Evolutionary conservation across 306 rosid species (phyloP), one percentile per base, ranked within the genome.

Genomic region (Acacia confusa): DNA sequence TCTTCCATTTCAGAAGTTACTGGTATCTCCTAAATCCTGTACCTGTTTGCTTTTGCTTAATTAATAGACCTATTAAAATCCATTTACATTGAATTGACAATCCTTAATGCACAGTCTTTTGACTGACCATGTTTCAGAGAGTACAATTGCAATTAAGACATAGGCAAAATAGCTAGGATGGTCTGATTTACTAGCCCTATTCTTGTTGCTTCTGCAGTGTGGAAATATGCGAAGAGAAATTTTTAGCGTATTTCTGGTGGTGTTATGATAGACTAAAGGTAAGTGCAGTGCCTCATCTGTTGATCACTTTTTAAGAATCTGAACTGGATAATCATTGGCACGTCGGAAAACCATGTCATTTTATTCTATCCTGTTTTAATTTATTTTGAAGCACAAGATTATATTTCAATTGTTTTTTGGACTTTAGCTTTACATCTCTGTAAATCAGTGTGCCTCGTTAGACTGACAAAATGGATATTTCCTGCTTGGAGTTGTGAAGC

Each of bases 211-310:
- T 78, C 75, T 85, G 85, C 95, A 95, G 98, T 41, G 83, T 80
- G 85, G 90, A 93, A 82, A 90, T 95, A 81, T 52, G 86, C 44
- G 91, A 92, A 85, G 93, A 90, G 81, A 93, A 95, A 77, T 93
- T 91, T 81, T 85, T 95, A 83, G 91, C 92, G 45, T 90, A 93
- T 89, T 95, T 95, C 90, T 95, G 98, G 99, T 95, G 98, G 93
- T 93, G 97, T 84, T 95, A 86, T 76, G 86, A 90, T 86, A 90
- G 92, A 82, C 85, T 95, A 55, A 91, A 93, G 89, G 97, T 86
- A 84, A 74, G 77, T 47, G 78, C 63, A 40, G 75, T 66, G 71
- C 72, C 71, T 73, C 6, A 43, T 44, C 36, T 14, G 57, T 70
- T 25, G 68, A 80, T 16, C 57, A 25, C 64, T 43, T 67, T 53